A percentile compares a stretch with the other conserved stretches of the same genome.
These are phyloP conservation scores for Ceratobasidium sp. DNA, from an alignment of 1,284 basidiomycete species.

Conservation along the genomic window DNA sequence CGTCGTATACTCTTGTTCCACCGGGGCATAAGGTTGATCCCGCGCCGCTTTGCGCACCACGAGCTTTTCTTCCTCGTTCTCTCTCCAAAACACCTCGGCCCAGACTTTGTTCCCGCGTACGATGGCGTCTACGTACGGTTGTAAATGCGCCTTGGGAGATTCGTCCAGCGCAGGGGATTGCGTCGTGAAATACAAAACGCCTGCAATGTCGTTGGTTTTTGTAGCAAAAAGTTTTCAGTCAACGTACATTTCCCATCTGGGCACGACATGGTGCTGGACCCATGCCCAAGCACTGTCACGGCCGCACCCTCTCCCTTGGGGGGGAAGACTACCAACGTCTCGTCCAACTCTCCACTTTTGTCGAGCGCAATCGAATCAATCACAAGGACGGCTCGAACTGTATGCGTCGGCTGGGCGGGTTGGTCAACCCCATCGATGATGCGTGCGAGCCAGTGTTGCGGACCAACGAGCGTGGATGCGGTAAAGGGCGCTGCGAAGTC, in stretches of 20 bases:
- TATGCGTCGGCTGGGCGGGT: background rate
- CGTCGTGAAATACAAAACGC: slow-evolving; percentile 46
- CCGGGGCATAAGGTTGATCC: slow-evolving; percentile 21
- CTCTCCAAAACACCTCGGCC: background rate
- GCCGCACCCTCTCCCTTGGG: slow-evolving; percentile 63
- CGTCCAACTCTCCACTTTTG: slow-evolving; percentile 59
- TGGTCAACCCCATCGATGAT: background rate
- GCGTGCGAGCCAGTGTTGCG: slow-evolving; percentile 12
- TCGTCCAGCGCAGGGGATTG: background rate
- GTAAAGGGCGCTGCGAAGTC: slow-evolving; percentile 66
- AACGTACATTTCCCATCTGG: slow-evolving; percentile 81
- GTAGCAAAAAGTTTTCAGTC: background rate
- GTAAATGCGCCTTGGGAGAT: slow-evolving; percentile 55
- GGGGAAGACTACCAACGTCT: slow-evolving; percentile 81
- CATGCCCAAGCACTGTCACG: slow-evolving; percentile 77
- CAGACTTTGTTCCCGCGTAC: background rate
- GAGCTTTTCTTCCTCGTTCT: background rate
- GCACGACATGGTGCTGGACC: slow-evolving; percentile 83
- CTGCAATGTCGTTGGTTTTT: background rate
- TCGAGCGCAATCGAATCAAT: background rate
- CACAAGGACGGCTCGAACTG: slow-evolving; percentile 18
- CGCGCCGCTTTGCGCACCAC: slow-evolving; percentile 8
- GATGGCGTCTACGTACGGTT: slow-evolving; percentile 58
- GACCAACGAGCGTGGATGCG: slow-evolving; percentile 50
- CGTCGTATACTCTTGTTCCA: slow-evolving; percentile 11